Evolutionary conservation across 441 rosid genomes (phyloP).

Genomic region (Eruca vesicaria): DNA sequence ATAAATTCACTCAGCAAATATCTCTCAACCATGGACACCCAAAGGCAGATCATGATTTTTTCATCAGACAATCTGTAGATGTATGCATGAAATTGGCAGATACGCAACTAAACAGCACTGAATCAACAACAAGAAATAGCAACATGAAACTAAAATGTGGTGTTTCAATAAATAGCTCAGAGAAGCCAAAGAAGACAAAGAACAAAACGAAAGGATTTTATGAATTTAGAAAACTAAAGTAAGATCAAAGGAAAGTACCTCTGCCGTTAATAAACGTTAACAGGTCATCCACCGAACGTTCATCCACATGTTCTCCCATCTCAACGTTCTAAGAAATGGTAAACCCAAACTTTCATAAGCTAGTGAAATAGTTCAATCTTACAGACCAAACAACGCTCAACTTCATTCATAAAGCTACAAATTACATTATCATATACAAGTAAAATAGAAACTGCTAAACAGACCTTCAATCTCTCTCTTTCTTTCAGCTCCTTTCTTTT

Average conservation of each 20-base stretch:
- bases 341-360: conserved; percentile 21
- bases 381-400: background rate
- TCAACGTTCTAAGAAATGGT: conserved; percentile 53
- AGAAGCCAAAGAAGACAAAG: conserved; percentile 13
- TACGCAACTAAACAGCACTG: background rate
- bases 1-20: conserved; percentile 21
- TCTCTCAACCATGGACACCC: conserved; percentile 13
- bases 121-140: background rate
- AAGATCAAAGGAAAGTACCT: conserved; percentile 44
- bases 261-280: conserved; percentile 77
- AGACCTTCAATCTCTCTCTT: conserved; percentile 55
- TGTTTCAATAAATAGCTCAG: background rate
- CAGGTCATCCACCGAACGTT: conserved; percentile 89
- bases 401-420: background rate
- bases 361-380: conserved; percentile 7
- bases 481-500: conserved; percentile 72
- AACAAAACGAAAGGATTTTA: background rate
- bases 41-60: background rate
- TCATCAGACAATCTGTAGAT: too few species aligned
- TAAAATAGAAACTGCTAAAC: background rate
- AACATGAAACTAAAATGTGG: background rate
- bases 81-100: background rate
- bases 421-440: background rate
- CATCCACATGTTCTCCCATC: conserved; percentile 70
- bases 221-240: background rate